Evolutionary conservation across 106 monocot genomes (phyloP).

Genomic region (Narthecium ossifragum): DNA sequence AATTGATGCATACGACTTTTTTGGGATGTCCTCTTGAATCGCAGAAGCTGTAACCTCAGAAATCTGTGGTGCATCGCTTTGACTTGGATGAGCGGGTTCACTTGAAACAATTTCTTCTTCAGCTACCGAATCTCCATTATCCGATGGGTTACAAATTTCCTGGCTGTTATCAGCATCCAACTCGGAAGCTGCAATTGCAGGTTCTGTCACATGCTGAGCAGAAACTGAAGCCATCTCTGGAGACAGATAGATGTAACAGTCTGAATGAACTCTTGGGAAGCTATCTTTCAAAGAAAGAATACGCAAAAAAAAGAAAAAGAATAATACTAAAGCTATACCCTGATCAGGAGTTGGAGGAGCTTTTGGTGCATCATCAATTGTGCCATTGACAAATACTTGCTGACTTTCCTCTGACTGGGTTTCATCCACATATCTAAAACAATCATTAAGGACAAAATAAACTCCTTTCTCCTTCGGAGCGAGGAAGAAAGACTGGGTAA

Average conservation of each 20-base stretch:
- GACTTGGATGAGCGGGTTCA: conserved; percentile 2
- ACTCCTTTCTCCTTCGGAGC: conserved; percentile 69
- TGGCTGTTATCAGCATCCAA: neutral
- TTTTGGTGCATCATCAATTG: conserved; percentile 12
- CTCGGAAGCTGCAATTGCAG: conserved; percentile 4
- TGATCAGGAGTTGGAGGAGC: conserved; percentile 11
- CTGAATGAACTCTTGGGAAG: too few relatives aligned
- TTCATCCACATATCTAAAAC: conserved; percentile 42
- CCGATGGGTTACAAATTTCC: conserved; percentile 5
- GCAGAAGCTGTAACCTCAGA: neutral
- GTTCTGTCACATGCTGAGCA: conserved; percentile 1
- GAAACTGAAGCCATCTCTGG: conserved; percentile 7
- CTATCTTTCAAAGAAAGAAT: too few relatives aligned
- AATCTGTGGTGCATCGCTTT: neutral
- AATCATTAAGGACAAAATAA: conserved; percentile 73
- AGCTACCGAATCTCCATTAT: conserved; percentile 3
- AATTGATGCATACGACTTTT: conserved; percentile 74
- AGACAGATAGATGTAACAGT: neutral
- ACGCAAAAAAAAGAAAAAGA: too few relatives aligned
- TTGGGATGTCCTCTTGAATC: conserved; percentile 16
- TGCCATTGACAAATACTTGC: conserved; percentile 15
- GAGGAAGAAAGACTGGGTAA: conserved; percentile 77
- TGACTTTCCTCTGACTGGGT: conserved; percentile 18
- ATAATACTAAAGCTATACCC: conserved; percentile 15
- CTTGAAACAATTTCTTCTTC: conserved; percentile 8